These are phyloP conservation scores for Fusarium coicis DNA, from an alignment of 2,329 filamentous ascomycete genomes.

Conservation along the genomic window DNA sequence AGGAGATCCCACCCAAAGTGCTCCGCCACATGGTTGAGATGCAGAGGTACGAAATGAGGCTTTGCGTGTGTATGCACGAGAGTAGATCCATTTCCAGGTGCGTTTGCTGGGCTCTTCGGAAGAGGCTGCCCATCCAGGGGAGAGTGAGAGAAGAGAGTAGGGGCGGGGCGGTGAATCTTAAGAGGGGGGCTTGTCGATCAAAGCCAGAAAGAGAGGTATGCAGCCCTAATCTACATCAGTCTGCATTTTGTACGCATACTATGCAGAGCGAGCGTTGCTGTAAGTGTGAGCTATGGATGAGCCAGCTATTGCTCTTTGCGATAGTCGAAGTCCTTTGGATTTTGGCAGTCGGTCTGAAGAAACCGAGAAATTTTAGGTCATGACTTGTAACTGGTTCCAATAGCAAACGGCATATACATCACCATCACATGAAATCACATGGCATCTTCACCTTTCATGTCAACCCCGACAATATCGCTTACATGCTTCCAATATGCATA, in stretches of 20 bases:
- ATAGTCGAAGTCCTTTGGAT: background rate
- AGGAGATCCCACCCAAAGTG: slow-evolving; percentile 18
- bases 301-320: background rate
- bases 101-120: slow-evolving; percentile 5
- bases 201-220: slow-evolving; percentile 30
- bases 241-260: slow-evolving; percentile 5
- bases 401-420: background rate
- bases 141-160: slow-evolving; percentile 12
- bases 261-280: background rate
- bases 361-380: background rate
- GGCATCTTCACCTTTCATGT: background rate
- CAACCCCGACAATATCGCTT: background rate
- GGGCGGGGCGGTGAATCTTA: slow-evolving; percentile 26
- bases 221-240: slow-evolving; percentile 30
- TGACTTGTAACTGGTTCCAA: background rate
- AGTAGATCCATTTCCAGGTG: slow-evolving; percentile 15
- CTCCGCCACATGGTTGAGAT: slow-evolving; percentile 11
- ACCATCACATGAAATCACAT: slow-evolving; percentile 8
- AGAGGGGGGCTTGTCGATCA: slow-evolving; percentile 23
- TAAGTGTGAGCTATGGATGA: background rate
- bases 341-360: background rate
- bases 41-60: slow-evolving; percentile 28
- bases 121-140: background rate
- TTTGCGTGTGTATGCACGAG: slow-evolving; percentile 18
- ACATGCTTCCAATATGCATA: background rate